These are phyloP conservation scores for Adansonia rubrostipa DNA, from an alignment of 441 rosid genomes.

Conservation along the genomic window DNA sequence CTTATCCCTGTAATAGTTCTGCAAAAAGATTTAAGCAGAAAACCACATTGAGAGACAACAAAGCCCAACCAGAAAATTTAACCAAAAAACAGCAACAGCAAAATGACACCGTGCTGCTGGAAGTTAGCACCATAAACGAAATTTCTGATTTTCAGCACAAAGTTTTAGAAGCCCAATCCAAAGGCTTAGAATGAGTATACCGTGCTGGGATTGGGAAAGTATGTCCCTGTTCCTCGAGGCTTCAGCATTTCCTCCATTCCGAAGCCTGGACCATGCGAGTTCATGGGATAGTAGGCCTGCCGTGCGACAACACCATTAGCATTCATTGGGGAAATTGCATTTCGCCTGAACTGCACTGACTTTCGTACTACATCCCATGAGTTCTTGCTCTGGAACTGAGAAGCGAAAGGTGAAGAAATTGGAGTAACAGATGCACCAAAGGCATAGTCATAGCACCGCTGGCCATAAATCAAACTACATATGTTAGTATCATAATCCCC, in stretches of 20 bases:
- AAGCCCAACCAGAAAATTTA: conserved; percentile 24
- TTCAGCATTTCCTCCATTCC: conserved; percentile 66
- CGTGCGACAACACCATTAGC: conserved; percentile 51
- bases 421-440: conserved; percentile 46
- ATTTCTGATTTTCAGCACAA: conserved; percentile 13
- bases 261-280: conserved; percentile 48
- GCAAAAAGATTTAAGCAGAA: conserved; percentile 45
- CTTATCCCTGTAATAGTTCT: conserved; percentile 77
- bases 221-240: conserved; percentile 87
- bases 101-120: conserved; percentile 7
- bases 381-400: conserved; percentile 57
- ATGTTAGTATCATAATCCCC: conserved; percentile 62
- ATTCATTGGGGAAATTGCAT: conserved; percentile 41
- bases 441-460: conserved; percentile 48
- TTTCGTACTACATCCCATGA: conserved; percentile 61
- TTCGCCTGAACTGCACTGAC: conserved; percentile 53
- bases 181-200: conserved; percentile 46
- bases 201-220: conserved; percentile 67
- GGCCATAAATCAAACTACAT: conserved; percentile 49
- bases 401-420: conserved; percentile 35
- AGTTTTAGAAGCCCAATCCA: conserved; percentile 21
- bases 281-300: conserved; percentile 52
- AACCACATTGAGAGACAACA: conserved; percentile 29
- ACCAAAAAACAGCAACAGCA: conserved; percentile 4
- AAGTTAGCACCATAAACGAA: conserved; percentile 15